Percentiles rank a stretch among this genome's conserved stretches.
Evolutionary conservation across 2,329 filamentous ascomycete species (phyloP).

Genomic region (Knufia fluminis): DNA sequence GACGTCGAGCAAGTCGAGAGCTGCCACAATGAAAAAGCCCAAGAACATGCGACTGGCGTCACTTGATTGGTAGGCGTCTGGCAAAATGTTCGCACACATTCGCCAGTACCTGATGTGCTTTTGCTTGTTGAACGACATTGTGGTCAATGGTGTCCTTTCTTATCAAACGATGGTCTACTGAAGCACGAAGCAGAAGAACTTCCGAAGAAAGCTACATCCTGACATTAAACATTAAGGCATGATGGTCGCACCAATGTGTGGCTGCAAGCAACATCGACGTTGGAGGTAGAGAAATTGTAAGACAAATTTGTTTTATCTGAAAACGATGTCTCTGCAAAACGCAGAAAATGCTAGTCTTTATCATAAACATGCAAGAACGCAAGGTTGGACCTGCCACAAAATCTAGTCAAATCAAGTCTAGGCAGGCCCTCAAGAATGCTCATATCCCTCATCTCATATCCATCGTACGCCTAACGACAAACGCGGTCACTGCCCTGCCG

Average conservation of each 20-base stretch:
- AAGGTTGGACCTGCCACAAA: background rate
- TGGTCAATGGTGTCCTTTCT: background rate
- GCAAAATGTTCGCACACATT: constrained; percentile 74
- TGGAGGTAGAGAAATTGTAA: no score
- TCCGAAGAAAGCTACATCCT: no score
- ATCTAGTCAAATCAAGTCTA: background rate
- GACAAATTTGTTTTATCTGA: background rate
- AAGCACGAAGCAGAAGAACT: no score
- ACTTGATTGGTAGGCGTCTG: constrained; percentile 72
- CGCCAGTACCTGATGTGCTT: constrained; percentile 86
- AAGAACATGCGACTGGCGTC: constrained; percentile 87
- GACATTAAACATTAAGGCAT: no score
- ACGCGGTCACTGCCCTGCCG: background rate
- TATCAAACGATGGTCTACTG: no score
- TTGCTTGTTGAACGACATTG: constrained; percentile 37
- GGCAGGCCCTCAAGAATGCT: background rate
- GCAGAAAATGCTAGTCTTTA: background rate
- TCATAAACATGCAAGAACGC: background rate
- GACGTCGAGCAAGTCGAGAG: constrained; percentile 67
- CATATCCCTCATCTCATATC: background rate
- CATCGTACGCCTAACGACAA: background rate
- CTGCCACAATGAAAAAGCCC: constrained; percentile 79
- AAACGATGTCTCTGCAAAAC: background rate
- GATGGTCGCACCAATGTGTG: no score
- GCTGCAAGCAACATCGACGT: no score